These are phyloP conservation scores for Penicillium cosmopolitanum DNA, from an alignment of 495 filamentous ascomycete genomes.

Conservation along the genomic window DNA sequence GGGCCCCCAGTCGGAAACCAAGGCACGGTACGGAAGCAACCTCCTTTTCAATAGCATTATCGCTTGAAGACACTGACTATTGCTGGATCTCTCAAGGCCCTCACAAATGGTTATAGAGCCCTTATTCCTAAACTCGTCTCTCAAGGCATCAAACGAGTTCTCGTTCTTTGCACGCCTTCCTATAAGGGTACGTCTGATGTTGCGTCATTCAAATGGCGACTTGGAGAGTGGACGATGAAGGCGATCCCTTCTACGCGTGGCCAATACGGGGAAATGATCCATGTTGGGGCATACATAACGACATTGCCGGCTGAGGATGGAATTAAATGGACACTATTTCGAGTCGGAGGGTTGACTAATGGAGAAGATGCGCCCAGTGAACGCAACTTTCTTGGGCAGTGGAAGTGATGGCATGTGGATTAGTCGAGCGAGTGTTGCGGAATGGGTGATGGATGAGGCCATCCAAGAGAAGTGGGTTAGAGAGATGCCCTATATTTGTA, in stretches of 20 bases:
- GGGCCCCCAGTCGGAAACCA: constrained; percentile 12
- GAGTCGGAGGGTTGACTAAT: constrained; percentile 16
- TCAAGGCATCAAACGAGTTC: not conserved
- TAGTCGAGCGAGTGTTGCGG: constrained; percentile 10
- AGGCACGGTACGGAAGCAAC: constrained; percentile 10
- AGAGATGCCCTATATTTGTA: constrained; percentile 13
- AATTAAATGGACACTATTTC: constrained; percentile 14
- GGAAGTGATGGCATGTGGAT: constrained; percentile 9
- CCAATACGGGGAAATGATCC: constrained; percentile 15
- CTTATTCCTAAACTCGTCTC: not conserved
- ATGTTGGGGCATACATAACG: constrained; percentile 9
- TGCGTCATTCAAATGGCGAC: constrained; percentile 12
- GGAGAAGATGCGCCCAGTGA: constrained; percentile 1
- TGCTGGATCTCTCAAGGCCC: not conserved
- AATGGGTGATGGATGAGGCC: constrained; percentile 11
- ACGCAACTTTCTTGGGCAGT: constrained; percentile 7
- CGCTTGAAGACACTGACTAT: not conserved
- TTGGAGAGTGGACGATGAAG: constrained; percentile 18
- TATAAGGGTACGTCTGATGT: constrained; percentile 5
- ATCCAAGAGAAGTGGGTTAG: constrained; percentile 8
- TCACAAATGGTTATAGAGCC: not conserved
- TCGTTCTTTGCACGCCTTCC: constrained; percentile 19
- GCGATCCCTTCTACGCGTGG: constrained; percentile 6
- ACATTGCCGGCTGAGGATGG: constrained; percentile 3
- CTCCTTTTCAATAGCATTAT: not conserved